A percentile compares a stretch with the other conserved stretches of the same genome.
These are phyloP conservation scores for Fusarium multiceps DNA, from an alignment of 2,329 filamentous ascomycete genomes.

Conservation along the genomic window DNA sequence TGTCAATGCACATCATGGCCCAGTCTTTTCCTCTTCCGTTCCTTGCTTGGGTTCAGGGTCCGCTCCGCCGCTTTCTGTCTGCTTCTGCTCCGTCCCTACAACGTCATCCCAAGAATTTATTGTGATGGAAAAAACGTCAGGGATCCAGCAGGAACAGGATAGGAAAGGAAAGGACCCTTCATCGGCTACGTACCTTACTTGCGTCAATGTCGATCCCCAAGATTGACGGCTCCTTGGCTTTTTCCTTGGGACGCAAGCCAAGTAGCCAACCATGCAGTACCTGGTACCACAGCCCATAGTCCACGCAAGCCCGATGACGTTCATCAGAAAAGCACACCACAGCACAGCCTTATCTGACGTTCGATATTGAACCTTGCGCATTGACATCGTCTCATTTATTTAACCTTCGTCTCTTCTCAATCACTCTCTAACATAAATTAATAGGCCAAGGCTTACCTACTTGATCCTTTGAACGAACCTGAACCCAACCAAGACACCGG, in stretches of 20 bases:
- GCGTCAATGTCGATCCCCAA: conserved; percentile 40
- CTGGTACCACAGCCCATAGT: conserved; percentile 23
- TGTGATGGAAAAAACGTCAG: conserved; percentile 31
- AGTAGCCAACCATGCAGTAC: conserved; percentile 17
- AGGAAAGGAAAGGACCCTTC: conserved; percentile 20
- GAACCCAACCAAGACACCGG: conserved; percentile 76
- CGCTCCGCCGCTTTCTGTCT: conserved; percentile 8
- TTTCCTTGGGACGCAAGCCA: conserved; percentile 35
- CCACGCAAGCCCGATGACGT: conserved; percentile 44
- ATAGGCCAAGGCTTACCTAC: conserved; percentile 73
- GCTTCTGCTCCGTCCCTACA: conserved; percentile 29
- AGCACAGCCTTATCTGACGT: background rate
- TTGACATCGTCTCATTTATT: background rate
- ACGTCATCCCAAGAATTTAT: conserved; percentile 37
- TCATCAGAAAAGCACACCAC: conserved; percentile 14
- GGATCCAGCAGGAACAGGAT: conserved; percentile 19
- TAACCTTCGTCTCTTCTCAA: background rate
- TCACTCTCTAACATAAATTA: conserved; percentile 6
- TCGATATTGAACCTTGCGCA: background rate
- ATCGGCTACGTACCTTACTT: conserved; percentile 28
- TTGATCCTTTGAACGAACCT: conserved; percentile 75
- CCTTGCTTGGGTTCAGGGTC: conserved; percentile 10
- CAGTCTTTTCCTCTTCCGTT: conserved; percentile 26
- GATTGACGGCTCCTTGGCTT: conserved; percentile 22
- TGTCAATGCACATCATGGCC: conserved; percentile 21